Base-by-base conservation (phyloP, 306 rosid species). In the Quercus mongolica region DNA sequence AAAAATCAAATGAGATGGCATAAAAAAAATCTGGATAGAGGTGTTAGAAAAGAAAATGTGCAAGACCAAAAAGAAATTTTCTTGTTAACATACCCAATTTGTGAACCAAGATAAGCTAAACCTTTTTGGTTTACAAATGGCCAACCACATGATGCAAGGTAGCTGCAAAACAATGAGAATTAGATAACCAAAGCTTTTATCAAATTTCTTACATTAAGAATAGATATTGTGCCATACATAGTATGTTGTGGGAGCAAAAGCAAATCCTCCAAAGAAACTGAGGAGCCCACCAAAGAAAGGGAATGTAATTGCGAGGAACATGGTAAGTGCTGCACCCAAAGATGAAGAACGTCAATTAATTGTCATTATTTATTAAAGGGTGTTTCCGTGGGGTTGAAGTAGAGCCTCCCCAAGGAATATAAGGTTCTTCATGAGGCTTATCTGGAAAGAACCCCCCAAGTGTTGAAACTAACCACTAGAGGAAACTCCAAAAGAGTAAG, bases 91-190 rank as follows among this genome's bases (percentile, higher is more conserved):
- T 76, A 86, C 88, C 84, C 89, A 82, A 73, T 85, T 82, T 15
- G 74, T 17, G 8, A 54, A 75, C 89, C 89, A 85, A 21, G 89
- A 85, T 41, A 85, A 41, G 75, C 86, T 26, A 5, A 49, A 85
- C 8, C 63, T 82, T 52, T 68, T 85, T 10, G 86, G 86, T 64
- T 85, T 85, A 57, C 21, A 64, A 57, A 82, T 68, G 58, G 67
- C 25, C n/a, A 85, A 86, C 88, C 88, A 85, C 71, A 85, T 82
- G 41, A 85, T 76, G 80, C 88, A 85, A 82, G 88, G 88, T 19
- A 85, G 84, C 88, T 85, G 83, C 81, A 82, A 73, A 11, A 30
- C 5, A 44, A 13, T 1, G 46, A 21, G 28, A 69, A n/a, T 2
- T 38, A 38, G 19, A 80, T 17, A 74, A 25, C 26, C 44, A 6